These are phyloP conservation scores for Ogataea hybrid DNA, from an alignment of 1,139 yeast genomes.

Conservation along the genomic window DNA sequence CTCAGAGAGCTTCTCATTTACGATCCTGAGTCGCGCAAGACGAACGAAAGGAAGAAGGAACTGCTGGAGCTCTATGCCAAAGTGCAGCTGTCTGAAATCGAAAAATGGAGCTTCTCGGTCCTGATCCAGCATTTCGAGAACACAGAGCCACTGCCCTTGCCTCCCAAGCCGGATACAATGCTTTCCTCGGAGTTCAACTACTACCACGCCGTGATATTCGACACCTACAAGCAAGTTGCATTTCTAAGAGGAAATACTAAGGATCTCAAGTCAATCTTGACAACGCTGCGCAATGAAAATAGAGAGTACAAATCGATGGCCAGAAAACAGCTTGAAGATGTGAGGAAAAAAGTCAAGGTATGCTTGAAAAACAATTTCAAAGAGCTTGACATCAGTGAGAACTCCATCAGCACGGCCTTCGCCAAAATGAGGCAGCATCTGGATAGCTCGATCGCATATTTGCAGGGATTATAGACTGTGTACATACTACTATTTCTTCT, in stretches of 20 bases:
- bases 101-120: constrained; percentile 22
- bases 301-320: constrained; percentile 16
- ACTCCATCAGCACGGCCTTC: constrained; percentile 14
- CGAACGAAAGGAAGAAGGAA: constrained; percentile 15
- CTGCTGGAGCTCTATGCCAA: constrained; percentile 13
- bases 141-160: constrained; percentile 3
- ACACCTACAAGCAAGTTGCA: constrained; percentile 22
- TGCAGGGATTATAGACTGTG: constrained; percentile 7
- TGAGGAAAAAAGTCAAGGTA: constrained; percentile 3
- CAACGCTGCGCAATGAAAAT: constrained; percentile 13
- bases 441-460: constrained; percentile 16
- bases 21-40: constrained; percentile 22
- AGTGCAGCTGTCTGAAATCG: constrained; percentile 19
- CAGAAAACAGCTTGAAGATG: constrained; percentile 8
- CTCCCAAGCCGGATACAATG: constrained; percentile 14
- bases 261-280: constrained; percentile 2
- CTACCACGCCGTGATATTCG: constrained; percentile 23
- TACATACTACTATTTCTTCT: constrained; percentile 20
- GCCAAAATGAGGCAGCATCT: constrained; percentile 17
- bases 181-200: constrained; percentile 24
- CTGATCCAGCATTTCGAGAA: constrained; percentile 15
- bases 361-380: constrained; percentile 23
- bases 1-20: constrained; percentile 35
- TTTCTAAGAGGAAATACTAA: constrained; percentile 7
- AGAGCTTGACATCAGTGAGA: constrained; percentile 19